phyloP scores from a whole-genome alignment of 1,139 yeast genomes.

The Meyerozyma athensensis region DNA sequence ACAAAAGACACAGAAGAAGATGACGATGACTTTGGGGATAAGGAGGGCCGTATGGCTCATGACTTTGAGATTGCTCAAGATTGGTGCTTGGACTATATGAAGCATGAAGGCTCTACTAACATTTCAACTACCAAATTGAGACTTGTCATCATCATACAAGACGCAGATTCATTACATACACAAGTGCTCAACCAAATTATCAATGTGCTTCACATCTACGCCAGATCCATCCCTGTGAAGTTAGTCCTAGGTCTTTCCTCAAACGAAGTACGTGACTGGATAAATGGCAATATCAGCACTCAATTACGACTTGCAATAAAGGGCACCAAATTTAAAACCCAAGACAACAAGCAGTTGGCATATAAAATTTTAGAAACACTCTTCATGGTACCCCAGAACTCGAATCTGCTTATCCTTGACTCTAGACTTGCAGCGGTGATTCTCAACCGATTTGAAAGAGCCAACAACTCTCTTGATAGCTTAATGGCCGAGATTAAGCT shows the following conservation, averaged over 20 bases:
- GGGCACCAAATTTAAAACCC: conserved; percentile 41
- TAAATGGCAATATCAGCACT: conserved; percentile 28
- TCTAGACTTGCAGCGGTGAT: conserved; percentile 32
- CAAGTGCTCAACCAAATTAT: conserved; percentile 49
- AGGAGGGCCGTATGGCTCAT: conserved; percentile 35
- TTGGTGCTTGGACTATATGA: conserved; percentile 30
- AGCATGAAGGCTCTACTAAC: conserved; percentile 10
- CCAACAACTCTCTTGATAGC: conserved; percentile 49
- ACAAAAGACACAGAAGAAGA: conserved; percentile 9
- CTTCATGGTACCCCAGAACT: conserved; percentile 25
- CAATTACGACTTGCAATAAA: conserved; percentile 29
- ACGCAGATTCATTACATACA: conserved; percentile 55
- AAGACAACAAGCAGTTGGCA: conserved; percentile 37
- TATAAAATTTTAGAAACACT: conserved; percentile 33
- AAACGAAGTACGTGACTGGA: conserved; percentile 36
- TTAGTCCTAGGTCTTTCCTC: conserved; percentile 54
- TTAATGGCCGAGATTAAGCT: conserved; percentile 52
- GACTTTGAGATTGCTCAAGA: conserved; percentile 50
- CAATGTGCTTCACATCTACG: conserved; percentile 38
- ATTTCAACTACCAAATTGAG: conserved; percentile 15
- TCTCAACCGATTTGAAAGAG: conserved; percentile 34
- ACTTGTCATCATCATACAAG: conserved; percentile 52
- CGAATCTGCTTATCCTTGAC: conserved; percentile 16
- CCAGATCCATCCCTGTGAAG: conserved; percentile 36
- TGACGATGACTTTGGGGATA: conserved; percentile 11